Evolutionary conservation across 345 rosid species (phyloP), one percentile per base, ranked within the genome.

Genomic region (Pistacia atlantica): DNA sequence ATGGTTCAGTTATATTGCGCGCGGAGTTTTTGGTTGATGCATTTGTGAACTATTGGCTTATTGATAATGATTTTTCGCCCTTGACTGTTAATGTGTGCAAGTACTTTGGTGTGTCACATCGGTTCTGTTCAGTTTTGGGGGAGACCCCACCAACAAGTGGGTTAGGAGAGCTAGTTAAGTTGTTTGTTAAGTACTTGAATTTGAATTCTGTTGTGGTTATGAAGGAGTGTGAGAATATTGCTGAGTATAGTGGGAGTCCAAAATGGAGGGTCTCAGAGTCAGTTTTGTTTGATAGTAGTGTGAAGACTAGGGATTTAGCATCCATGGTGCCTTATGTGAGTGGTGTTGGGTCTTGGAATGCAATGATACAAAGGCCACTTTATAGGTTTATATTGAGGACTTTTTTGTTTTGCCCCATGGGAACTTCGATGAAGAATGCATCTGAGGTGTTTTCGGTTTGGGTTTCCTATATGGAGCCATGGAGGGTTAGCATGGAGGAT

Each of bases 41-140:
- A 0, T 86, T 95, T 38, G 82, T 92, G 78, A 87, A 93, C 42
- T 95, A 90, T 79, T 95, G 99, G 99, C 82, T 95, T 80, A 91
- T 92, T 80, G 97, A 92, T 69, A 93, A 89, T 84, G 98, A 93
- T 81, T 93, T 95, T 84, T 95, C 96, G 1, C 98, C 98, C 0
- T 80, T 93, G 60, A 82, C 90, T 0, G 78, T 84, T 60, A 82
- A 75, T 77, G 69, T 83, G 51, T 85, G 88, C 81, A 91, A 90
- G 80, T 89, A 90, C 0, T 86, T 86, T 81, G 98, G 97, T n/a
- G 85, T 89, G 79, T 78, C 90, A 2, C 76, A 86, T 60, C 89
- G 88, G 11, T 85, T 89, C 48, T 75, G 73, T 22, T 84, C 92
- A 8, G 80, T 86, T 75, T 82, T 84, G 59, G 88, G 93, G 63